These are phyloP conservation scores for Epichloe gansuensis DNA, from an alignment of 2,329 filamentous ascomycete species.

Conservation along the genomic window DNA sequence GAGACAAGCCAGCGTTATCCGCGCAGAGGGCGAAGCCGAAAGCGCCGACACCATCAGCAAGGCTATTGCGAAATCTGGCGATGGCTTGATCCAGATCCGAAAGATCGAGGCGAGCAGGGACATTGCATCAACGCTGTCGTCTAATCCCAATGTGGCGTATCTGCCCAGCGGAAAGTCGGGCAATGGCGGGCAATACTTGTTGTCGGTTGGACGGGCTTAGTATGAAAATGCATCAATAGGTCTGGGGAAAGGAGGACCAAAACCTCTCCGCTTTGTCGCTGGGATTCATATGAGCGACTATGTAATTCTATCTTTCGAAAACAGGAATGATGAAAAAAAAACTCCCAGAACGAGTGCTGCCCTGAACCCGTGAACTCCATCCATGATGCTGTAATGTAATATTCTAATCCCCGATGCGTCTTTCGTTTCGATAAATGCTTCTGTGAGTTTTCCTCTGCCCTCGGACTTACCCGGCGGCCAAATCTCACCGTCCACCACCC, in stretches of 20 bases:
- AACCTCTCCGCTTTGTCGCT: constrained; percentile 8
- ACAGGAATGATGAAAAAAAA: not conserved
- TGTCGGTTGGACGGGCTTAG: constrained; percentile 37
- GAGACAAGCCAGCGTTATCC: constrained; percentile 94
- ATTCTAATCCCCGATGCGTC: not conserved
- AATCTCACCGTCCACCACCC: constrained; percentile 36
- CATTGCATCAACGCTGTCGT: constrained; percentile 79
- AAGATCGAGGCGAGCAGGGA: constrained; percentile 95
- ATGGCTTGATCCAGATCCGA: constrained; percentile 89
- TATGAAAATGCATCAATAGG: constrained; percentile 7
- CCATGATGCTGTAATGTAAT: constrained; percentile 1
- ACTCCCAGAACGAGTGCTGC: not conserved
- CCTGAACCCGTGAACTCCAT: not conserved
- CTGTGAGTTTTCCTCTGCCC: constrained; percentile 19
- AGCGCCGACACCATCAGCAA: constrained; percentile 89
- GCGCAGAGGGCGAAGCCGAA: constrained; percentile 95
- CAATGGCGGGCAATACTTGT: constrained; percentile 38
- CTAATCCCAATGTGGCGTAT: constrained; percentile 93
- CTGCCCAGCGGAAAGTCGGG: constrained; percentile 64
- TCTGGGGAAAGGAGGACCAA: not conserved
- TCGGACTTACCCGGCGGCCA: constrained; percentile 23
- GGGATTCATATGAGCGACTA: constrained; percentile 15
- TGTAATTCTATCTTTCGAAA: constrained; percentile 24
- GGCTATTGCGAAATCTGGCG: constrained; percentile 85
- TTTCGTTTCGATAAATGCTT: constrained; percentile 24